Evolutionary conservation across 805 yeast species (phyloP), one percentile per base, ranked within the genome.

Genomic region (Starmerella vitae): DNA sequence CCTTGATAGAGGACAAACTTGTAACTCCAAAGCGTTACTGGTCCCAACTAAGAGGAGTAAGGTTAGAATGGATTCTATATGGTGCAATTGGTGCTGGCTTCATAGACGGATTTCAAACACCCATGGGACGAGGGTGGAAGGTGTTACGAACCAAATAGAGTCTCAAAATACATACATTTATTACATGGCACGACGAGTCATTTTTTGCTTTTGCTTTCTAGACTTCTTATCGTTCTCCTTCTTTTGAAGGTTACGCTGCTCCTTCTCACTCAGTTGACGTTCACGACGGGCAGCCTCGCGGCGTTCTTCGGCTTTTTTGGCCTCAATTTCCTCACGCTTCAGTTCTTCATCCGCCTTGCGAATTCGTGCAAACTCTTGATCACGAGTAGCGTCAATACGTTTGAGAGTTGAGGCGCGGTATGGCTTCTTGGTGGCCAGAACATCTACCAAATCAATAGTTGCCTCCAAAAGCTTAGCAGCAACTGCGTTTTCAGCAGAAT

Each of bases 151-250:
- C 68, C 10, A 10, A 13, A 21, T 37, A 25, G 21, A 5, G 15
- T 14, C 19, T 17, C 28, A 26, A 9, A 7, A 26, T 25, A 15
- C 7, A 10, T 24, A 10, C 27, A 6, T 19, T 14, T 31, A 20
- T 31, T 31, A 14, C 27, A 24, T 24, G 9, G 9, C 14, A n/a
- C 35, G 25, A 18, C 41, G 44, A 12, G 41, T 30, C 47, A 38
- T 48, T 33, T 44, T 49, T 37, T 45, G 46, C 29, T 50, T 43
- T 47, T 64, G 63, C 62, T 82, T 81, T 65, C 84, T 76, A 57
- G 77, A 82, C 60, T 76, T 83, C 66, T 78, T 83, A 50, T 82
- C 93, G 49, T 67, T 66, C 59, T 78, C 83, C 64, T 78, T 82
- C 64, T 74, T 76, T 48, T 80, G 88, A 31, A 71, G 59, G 63